Base-by-base conservation (phyloP, 306 rosid genomes). In the Potentilla sterilis region DNA sequence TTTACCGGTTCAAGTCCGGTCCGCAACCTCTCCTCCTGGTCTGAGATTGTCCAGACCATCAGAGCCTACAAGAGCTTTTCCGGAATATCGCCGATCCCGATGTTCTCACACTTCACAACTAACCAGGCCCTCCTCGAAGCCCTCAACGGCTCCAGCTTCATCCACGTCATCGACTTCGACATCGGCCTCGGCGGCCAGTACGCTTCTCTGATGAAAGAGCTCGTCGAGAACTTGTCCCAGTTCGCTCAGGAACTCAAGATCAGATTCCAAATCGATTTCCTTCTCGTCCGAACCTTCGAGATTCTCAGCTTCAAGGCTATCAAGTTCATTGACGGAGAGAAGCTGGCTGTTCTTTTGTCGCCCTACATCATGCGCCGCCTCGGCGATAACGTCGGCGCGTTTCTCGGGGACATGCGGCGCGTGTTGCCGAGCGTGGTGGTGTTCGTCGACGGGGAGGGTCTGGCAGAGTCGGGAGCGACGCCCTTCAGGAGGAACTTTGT, bases 81-180 rank as follows among this genome's bases (percentile, higher is more conserved):
- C 0, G 87, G 81, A 13, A 91, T 88, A 18, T 93, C 97, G 0
- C 96, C 98, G 1, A 87, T 91, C 38, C 92, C 98, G 0, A 87
- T 91, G 93, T 93, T 93, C 79, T 88, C 97, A 2, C 91, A 89
- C 81, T 91, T 93, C 88, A 93, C 97, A 11, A 88, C 93, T 22
- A 93, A 93, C 54, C 98, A 93, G 66, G 90, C 95, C 1, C 93
- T 93, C 52, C 92, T 93, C 3, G 98, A 93, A 73, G 91, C 91
- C 4, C 83, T 91, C 14, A 81, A 69, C 44, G 83, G 76, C 7
- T 77, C 89, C 0, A 52, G 81, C 15, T 85, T 88, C 79, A 83
- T 93, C 81, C 98, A 93, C 79, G 81, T 93, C 37, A 51, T 93
- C 35, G 97, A 93, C 72, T 93, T 93, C 79, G 98, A 93, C 42